phyloP scores from a whole-genome alignment of 768 basidiomycete genomes.

The Steccherinum ochraceum region DNA sequence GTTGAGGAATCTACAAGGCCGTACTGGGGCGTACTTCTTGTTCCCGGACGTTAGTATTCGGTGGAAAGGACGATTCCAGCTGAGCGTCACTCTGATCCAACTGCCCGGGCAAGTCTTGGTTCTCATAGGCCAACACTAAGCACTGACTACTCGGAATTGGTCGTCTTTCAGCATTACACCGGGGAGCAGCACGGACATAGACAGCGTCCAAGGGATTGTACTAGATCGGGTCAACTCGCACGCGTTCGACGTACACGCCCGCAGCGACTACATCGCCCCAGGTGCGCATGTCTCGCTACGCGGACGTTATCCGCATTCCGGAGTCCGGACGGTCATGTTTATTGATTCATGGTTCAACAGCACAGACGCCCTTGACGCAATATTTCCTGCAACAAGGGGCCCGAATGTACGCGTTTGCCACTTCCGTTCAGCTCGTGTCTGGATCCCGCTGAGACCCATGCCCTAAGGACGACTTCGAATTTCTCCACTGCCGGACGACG shows the following conservation, averaged over 20 bases:
- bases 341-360: conserved; percentile 22
- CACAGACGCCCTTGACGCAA: conserved; percentile 47
- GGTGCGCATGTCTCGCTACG: conserved; percentile 57
- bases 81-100: conserved; percentile 67
- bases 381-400: conserved; percentile 54
- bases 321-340: too few relatives aligned
- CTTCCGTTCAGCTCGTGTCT: conserved; percentile 15
- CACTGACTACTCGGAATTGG: not conserved
- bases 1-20: conserved; percentile 74
- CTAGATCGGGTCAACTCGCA: conserved; percentile 70
- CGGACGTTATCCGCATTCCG: too few relatives aligned
- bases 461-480: conserved; percentile 17
- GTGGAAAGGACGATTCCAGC: conserved; percentile 66
- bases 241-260: conserved; percentile 72
- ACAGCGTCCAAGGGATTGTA: conserved; percentile 48
- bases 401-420: conserved; percentile 47
- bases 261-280: conserved; percentile 70
- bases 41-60: conserved; percentile 90
- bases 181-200: conserved; percentile 31
- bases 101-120: conserved; percentile 63
- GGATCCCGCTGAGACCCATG: conserved; percentile 18
- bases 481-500: not conserved
- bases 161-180: conserved; percentile 5
- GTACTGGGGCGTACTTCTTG: conserved; percentile 78
- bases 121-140: too few relatives aligned